Percentiles rank a stretch among this genome's conserved stretches.
phyloP scores from a whole-genome alignment of 75 land plant genomes.

The Ceratopteris richardii region DNA sequence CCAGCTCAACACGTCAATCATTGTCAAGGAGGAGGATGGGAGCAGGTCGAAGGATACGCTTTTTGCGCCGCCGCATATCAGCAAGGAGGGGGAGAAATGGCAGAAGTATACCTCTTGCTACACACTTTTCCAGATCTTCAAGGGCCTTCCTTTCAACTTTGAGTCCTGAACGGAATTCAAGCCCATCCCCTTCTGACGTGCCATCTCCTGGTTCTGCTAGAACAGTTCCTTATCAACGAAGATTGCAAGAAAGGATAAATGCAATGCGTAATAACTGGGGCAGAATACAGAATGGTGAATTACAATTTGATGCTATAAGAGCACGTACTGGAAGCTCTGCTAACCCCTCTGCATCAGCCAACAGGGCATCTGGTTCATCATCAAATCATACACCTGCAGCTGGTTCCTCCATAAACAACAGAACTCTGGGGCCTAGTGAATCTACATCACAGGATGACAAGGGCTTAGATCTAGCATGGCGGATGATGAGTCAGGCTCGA shows the following conservation, averaged over 20 bases:
- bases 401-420: no score
- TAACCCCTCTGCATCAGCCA: no score
- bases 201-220: slow-evolving; percentile 35
- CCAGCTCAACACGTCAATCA: slow-evolving; percentile 1
- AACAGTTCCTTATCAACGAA: slow-evolving; percentile 57
- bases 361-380: no score
- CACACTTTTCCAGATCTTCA: slow-evolving; percentile 25
- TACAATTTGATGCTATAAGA: slow-evolving; percentile 32
- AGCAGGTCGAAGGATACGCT: neutral
- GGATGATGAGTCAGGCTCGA: slow-evolving; percentile 57
- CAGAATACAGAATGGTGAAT: slow-evolving; percentile 36
- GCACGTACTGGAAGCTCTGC: neutral
- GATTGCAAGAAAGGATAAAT: slow-evolving; percentile 52
- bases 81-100: slow-evolving; percentile 5
- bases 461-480: slow-evolving; percentile 64
- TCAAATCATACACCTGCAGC: no score
- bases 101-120: slow-evolving; percentile 20
- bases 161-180: no score
- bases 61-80: neutral
- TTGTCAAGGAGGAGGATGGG: neutral
- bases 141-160: neutral
- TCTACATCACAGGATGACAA: neutral
- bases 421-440: neutral
- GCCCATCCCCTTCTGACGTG: neutral
- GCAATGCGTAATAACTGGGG: slow-evolving; percentile 66